These are phyloP conservation scores for Ophiostoma sp. DNA, from an alignment of 2,329 filamentous ascomycete species.

Conservation along the genomic window DNA sequence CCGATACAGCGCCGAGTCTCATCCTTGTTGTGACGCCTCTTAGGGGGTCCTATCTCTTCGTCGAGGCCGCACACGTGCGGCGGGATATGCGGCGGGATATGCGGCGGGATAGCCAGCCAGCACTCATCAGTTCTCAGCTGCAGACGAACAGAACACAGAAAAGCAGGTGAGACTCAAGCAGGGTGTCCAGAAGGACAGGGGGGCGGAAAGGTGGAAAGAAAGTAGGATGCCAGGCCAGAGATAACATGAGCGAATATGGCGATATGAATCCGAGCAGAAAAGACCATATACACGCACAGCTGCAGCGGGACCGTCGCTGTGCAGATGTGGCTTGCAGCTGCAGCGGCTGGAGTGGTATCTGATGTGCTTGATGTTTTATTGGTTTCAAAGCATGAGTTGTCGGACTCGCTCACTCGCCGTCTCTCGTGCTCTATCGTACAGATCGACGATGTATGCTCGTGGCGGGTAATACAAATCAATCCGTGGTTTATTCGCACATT, in stretches of 20 bases:
- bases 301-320: neutral
- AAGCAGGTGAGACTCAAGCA: neutral
- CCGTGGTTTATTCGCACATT: no score
- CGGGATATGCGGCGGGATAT: neutral
- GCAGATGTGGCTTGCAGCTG: neutral
- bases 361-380: neutral
- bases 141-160: neutral
- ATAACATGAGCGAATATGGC: neutral
- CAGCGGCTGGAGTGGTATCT: neutral
- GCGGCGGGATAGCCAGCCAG: no score
- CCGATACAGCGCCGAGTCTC: no score
- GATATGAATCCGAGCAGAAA: neutral
- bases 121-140: constrained; percentile 13
- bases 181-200: neutral
- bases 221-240: neutral
- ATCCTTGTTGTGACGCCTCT: no score
- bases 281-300: neutral
- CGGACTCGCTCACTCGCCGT: neutral
- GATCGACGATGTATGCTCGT: neutral
- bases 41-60: neutral
- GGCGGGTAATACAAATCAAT: no score
- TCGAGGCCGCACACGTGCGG: neutral
- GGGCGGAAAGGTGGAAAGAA: neutral
- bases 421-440: neutral
- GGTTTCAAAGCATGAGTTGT: neutral